Evolutionary conservation across 2,329 filamentous ascomycete genomes (phyloP).

Genomic region (Metarhizium brunneum): DNA sequence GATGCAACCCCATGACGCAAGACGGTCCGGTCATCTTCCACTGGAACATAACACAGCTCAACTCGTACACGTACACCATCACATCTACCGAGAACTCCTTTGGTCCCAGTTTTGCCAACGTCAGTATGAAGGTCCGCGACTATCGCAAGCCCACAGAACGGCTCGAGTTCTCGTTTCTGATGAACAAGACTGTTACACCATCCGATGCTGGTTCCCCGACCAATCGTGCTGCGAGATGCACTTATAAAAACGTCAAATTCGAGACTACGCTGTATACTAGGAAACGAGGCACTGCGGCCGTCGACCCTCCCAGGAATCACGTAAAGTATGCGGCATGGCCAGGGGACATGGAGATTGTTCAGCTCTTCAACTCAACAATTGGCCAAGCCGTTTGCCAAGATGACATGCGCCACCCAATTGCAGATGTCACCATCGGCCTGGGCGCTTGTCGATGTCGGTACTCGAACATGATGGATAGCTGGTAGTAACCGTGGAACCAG

Average conservation of each 20-base stretch:
- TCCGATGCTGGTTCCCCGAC: conserved; percentile 29
- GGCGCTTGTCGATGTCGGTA: conserved; percentile 31
- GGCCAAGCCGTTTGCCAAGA: conserved; percentile 46
- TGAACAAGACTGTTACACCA: conserved; percentile 44
- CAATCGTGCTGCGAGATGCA: conserved; percentile 43
- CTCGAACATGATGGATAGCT: conserved; percentile 13
- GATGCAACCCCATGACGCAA: conserved; percentile 46
- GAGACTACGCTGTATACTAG: conserved; percentile 52
- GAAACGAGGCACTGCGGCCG: conserved; percentile 14
- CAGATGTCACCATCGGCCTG: conserved; percentile 24
- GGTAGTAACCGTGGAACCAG: background rate
- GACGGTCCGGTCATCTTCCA: conserved; percentile 43
- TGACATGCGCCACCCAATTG: conserved; percentile 24
- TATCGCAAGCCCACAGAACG: conserved; percentile 39
- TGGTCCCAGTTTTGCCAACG: conserved; percentile 44
- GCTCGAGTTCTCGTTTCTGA: conserved; percentile 46
- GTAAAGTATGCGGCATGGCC: conserved; percentile 36
- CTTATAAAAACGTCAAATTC: conserved; percentile 46
- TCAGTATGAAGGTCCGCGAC: conserved; percentile 39
- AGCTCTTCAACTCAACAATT: conserved; percentile 30
- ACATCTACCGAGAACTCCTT: conserved; percentile 46
- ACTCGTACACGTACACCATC: conserved; percentile 36
- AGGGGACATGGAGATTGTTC: conserved; percentile 45
- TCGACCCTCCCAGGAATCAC: conserved; percentile 8
- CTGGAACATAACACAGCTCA: conserved; percentile 46